Conservation (phyloP, 2,329 filamentous ascomycete genomes). For the Diaporthe australafricana region DNA sequence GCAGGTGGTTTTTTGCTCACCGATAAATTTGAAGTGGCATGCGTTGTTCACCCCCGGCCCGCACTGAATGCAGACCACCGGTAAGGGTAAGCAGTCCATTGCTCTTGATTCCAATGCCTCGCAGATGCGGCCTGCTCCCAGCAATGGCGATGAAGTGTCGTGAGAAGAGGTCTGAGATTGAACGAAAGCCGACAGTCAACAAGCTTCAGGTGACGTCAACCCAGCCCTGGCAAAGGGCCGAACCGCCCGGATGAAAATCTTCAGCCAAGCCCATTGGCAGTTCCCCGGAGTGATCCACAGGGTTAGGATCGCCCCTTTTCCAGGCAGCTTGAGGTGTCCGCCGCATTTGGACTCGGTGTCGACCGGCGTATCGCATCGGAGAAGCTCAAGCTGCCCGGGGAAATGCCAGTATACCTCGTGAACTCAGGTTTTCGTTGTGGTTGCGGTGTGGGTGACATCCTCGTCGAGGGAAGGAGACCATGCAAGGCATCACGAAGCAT, state of each 20-base stretch:
- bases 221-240: neutral
- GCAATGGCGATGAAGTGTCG: neutral
- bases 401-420: no score
- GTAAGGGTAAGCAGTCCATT: slow-evolving; percentile 33
- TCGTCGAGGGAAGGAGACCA: no score
- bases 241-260: slow-evolving; percentile 13
- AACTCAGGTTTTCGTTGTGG: no score
- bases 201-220: neutral
- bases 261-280: slow-evolving; percentile 1
- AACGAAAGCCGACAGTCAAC: neutral
- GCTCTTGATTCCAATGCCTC: neutral
- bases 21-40: slow-evolving; percentile 34
- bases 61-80: slow-evolving; percentile 35
- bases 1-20: slow-evolving; percentile 3
- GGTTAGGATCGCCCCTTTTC: neutral
- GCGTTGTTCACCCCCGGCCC: slow-evolving; percentile 33
- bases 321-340: neutral
- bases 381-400: neutral
- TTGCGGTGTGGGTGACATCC: no score
- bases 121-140: no score
- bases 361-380: neutral
- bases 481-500: no score
- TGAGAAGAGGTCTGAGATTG: neutral
- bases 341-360: neutral
- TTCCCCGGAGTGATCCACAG: neutral